Evolutionary conservation across 192 early-diverging fungal genomes (phyloP), one percentile per base, ranked within the genome.

Genomic region (Coemansia sp.): DNA sequence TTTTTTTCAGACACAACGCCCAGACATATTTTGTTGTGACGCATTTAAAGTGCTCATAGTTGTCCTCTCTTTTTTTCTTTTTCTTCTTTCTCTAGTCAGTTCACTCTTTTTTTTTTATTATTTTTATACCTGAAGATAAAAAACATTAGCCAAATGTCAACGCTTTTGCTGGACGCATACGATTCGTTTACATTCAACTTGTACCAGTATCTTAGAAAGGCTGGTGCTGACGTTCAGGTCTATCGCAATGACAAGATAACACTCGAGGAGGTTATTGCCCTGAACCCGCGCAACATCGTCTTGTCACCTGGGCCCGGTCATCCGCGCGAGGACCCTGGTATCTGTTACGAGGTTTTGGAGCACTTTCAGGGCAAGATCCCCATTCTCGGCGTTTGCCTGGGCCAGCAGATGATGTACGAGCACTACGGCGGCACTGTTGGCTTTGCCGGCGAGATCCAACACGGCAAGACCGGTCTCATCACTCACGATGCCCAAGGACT

Each of bases 111-210:
- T 28, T 37, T 63, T 60, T 70, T 11, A 26, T 62, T 14, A 53
- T 58, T 23, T 58, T n/a, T 58, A 4, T 21, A 19, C 19, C 10
- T 26, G 23, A 19, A 7, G 26, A 26, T 26, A 19, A 50, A 19
- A 19, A 50, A 11, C 10, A 30, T 30, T 53, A n/a, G 6, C 26
- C 11, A n/a, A 63, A 83, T 83, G 80, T 52, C 80, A 2, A 83
- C 80, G 3, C 65, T 98, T 59, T 87, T 97, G 70, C 95, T 99
- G 61, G 97, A 99, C 86, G 97, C 97, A 72, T 99, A 97, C 88
- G 98, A 99, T 86, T 92, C 90, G 68, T 99, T 99, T 73, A 98
- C 96, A 30, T 99, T 94, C 89, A 99, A 99, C 81, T 87, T 99
- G 37, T 98, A 97, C 84, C 97, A 98, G 85, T 96, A 91, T 62